phyloP scores from a whole-genome alignment of 1,284 basidiomycete species.

The Fomitiporia mediterranea region DNA sequence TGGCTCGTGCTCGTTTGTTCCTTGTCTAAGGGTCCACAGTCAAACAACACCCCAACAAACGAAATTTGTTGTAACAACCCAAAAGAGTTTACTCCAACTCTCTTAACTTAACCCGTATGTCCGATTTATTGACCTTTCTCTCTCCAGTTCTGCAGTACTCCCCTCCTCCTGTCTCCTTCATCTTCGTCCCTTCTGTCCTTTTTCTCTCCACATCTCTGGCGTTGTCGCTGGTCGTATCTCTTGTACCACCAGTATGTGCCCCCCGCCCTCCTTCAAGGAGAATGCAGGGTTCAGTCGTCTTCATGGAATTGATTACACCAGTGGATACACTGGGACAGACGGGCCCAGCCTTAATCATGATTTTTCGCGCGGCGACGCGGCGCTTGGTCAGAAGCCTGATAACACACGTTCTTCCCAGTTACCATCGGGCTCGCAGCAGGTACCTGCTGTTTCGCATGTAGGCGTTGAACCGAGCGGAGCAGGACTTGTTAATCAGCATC shows the following conservation, averaged over 20 bases:
- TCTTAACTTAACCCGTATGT: constrained; percentile 19
- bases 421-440: constrained; percentile 1
- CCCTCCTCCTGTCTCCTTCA: constrained; percentile 1
- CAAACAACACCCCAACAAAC: background rate
- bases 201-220: constrained; percentile 1
- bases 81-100: constrained; percentile 1
- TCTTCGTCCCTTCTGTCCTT: constrained; percentile 1
- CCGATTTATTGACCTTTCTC: constrained; percentile 10
- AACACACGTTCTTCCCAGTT: background rate
- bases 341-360: too few relatives aligned
- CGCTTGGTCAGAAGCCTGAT: background rate
- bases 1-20: too few relatives aligned
- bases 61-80: background rate
- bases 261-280: background rate
- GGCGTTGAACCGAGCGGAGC: background rate
- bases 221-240: background rate
- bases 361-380: too few relatives aligned
- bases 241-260: background rate
- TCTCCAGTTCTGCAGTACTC: constrained; percentile 5
- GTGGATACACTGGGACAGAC: too few relatives aligned
- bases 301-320: too few relatives aligned
- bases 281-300: background rate
- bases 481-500: background rate
- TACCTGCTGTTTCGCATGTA: background rate
- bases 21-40: constrained; percentile 2